These are phyloP conservation scores for Podosphaera aphanis DNA, from an alignment of 2,329 filamentous ascomycete genomes.

Conservation along the genomic window DNA sequence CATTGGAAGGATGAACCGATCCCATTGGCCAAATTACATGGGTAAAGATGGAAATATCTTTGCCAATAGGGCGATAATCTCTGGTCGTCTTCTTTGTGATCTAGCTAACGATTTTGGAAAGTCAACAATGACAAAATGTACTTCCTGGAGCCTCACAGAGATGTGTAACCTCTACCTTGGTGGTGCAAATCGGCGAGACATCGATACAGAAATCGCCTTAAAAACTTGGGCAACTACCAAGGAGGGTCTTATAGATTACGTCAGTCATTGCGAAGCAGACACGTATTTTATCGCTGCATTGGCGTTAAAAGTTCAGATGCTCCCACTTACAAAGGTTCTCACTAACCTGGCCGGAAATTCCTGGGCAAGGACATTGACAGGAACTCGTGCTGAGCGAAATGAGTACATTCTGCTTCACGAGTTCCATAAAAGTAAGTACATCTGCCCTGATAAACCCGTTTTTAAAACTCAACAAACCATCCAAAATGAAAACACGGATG, in stretches of 20 bases:
- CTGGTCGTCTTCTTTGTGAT: conserved; percentile 78
- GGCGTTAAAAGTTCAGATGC: conserved; percentile 69
- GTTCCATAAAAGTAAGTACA: conserved; percentile 91
- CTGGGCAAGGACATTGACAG: conserved; percentile 86
- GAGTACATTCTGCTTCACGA: conserved; percentile 98
- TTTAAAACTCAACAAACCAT: conserved; percentile 51
- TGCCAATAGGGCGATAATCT: conserved; percentile 69
- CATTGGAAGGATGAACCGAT: conserved; percentile 63
- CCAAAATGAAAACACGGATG: conserved; percentile 43
- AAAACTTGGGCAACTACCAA: conserved; percentile 69
- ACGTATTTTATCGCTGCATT: conserved; percentile 90
- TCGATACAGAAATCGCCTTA: conserved; percentile 72
- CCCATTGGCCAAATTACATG: conserved; percentile 69
- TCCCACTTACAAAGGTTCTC: conserved; percentile 80
- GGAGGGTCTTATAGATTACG: conserved; percentile 74
- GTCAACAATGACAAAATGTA: conserved; percentile 88
- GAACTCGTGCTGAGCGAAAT: conserved; percentile 89
- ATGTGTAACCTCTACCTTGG: conserved; percentile 85
- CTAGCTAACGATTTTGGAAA: conserved; percentile 91
- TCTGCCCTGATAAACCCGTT: conserved; percentile 82
- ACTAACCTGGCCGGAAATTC: conserved; percentile 96
- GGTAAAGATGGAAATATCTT: conserved; percentile 81
- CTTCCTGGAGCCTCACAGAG: conserved; percentile 92
- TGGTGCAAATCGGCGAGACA: conserved; percentile 40
- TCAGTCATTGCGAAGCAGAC: conserved; percentile 83